Conservation (phyloP, 2,329 filamentous ascomycete genomes). For the Coniochaeta prunicola region DNA sequence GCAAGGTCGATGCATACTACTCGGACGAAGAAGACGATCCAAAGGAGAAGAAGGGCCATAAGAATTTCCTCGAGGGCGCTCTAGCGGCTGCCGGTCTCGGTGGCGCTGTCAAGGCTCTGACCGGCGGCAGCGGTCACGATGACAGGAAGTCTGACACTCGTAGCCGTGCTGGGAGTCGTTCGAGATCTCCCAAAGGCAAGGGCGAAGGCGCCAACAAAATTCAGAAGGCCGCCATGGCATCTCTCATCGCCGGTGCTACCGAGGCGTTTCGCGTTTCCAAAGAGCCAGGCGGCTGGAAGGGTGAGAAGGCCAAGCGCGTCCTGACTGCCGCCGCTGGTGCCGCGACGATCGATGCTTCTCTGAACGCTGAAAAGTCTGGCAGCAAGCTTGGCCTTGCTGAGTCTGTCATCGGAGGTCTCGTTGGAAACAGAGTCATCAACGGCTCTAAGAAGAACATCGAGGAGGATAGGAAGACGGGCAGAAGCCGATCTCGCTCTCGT, state of each 20-base stretch:
- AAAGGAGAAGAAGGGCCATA: slow-evolving; percentile 52
- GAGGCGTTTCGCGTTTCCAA: slow-evolving; percentile 89
- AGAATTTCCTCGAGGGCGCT: slow-evolving; percentile 57
- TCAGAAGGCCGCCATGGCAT: slow-evolving; percentile 85
- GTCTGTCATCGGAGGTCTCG: slow-evolving; percentile 80
- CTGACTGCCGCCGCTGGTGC: slow-evolving; percentile 82
- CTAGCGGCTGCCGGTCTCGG: slow-evolving; percentile 56
- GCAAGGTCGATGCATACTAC: slow-evolving; percentile 46
- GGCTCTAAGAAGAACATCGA: slow-evolving; percentile 63
- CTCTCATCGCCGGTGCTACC: slow-evolving; percentile 79
- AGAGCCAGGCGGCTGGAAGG: slow-evolving; percentile 81
- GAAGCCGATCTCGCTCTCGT: slow-evolving; percentile 64
- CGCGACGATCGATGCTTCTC: slow-evolving; percentile 74
- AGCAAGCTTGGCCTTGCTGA: slow-evolving; percentile 80
- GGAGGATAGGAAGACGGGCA: slow-evolving; percentile 49
- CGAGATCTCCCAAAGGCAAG: slow-evolving; percentile 44
- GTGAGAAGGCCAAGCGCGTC: slow-evolving; percentile 85
- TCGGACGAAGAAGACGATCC: slow-evolving; percentile 47
- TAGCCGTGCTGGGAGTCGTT: slow-evolving; percentile 43
- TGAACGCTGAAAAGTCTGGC: slow-evolving; percentile 64
- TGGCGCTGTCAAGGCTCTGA: slow-evolving; percentile 52
- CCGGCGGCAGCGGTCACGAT: slow-evolving; percentile 36
- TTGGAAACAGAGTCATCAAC: slow-evolving; percentile 79
- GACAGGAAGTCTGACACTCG: slow-evolving; percentile 32
- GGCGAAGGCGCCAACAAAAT: slow-evolving; percentile 48